Evolutionary conservation across 768 basidiomycete species (phyloP).

Genomic region (Agaricus bisporus): DNA sequence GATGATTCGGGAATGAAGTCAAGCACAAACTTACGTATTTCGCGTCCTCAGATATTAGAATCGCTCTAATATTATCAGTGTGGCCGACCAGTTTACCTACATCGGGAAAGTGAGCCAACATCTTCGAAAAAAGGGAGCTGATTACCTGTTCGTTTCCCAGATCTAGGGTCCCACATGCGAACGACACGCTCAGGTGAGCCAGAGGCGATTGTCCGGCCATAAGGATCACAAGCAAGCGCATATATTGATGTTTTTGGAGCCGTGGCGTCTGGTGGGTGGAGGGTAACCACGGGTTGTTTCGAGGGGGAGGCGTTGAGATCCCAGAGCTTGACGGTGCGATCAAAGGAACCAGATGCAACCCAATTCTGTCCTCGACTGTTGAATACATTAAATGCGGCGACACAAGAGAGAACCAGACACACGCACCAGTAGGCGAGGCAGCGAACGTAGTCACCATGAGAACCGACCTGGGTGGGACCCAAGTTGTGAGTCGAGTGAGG

Average conservation of each 20-base stretch:
- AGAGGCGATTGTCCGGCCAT: slow-evolving; percentile 76
- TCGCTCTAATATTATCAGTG: slow-evolving; percentile 92
- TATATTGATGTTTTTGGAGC: slow-evolving; percentile 71
- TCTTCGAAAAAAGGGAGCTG: background rate
- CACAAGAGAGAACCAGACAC: background rate
- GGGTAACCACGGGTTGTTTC: slow-evolving; percentile 53
- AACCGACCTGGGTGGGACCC: slow-evolving; percentile 65
- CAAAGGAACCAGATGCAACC: slow-evolving; percentile 92
- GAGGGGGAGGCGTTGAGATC: slow-evolving; percentile 51
- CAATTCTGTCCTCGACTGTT: slow-evolving; percentile 72
- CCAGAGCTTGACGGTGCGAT: slow-evolving; percentile 93
- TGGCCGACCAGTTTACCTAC: slow-evolving; percentile 87
- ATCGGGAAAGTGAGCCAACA: background rate
- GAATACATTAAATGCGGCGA: slow-evolving; percentile 14
- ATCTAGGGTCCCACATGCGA: slow-evolving; percentile 89
- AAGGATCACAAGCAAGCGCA: slow-evolving; percentile 73
- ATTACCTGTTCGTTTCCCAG: slow-evolving; percentile 61
- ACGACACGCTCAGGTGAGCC: slow-evolving; percentile 91
- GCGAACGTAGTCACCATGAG: slow-evolving; percentile 82
- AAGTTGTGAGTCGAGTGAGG: slow-evolving; percentile 61
- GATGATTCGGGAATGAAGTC: background rate
- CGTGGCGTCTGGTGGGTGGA: slow-evolving; percentile 60
- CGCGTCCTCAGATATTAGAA: slow-evolving; percentile 85
- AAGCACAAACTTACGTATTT: slow-evolving; percentile 61
- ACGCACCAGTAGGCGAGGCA: slow-evolving; percentile 69